phyloP scores from a whole-genome alignment of 2,329 filamentous ascomycete species.

The Penicillium griseofulvum region DNA sequence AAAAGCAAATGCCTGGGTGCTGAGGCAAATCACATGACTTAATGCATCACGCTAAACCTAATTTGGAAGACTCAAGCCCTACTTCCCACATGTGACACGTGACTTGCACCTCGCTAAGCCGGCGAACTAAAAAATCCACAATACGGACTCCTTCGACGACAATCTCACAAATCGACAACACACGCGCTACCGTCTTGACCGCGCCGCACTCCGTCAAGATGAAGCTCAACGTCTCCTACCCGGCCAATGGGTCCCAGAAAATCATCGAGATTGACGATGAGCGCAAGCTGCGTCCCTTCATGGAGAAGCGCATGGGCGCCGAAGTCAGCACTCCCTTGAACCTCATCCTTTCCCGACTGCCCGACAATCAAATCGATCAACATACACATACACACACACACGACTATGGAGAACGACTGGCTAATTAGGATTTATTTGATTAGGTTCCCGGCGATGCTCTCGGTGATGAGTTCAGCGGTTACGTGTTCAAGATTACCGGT shows the following conservation, averaged over 20 bases:
- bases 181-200: conserved; percentile 48
- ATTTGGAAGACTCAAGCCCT: conserved; percentile 10
- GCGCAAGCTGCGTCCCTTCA: conserved; percentile 97
- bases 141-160: conserved; percentile 37
- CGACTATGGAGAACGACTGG: conserved; percentile 21
- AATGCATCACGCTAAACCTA: conserved; percentile 26
- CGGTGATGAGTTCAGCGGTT: conserved; percentile 99
- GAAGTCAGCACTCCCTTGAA: conserved; percentile 43
- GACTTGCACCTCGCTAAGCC: conserved; percentile 40
- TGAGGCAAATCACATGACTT: not conserved
- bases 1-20: not conserved
- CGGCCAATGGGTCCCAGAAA: conserved; percentile 99
- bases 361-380: conserved; percentile 7
- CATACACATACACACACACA: conserved; percentile 14
- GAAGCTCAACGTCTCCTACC: conserved; percentile 82
- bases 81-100: conserved; percentile 31
- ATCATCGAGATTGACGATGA: conserved; percentile 99
- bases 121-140: conserved; percentile 40
- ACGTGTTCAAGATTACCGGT: conserved; percentile 98
- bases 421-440: conserved; percentile 34
- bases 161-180: conserved; percentile 44
- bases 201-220: conserved; percentile 58
- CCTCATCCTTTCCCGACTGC: conserved; percentile 15
- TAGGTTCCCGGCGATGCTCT: conserved; percentile 89
- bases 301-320: conserved; percentile 85